These are phyloP conservation scores for Catunica adiposa DNA, from an alignment of 2,329 filamentous ascomycete genomes.

Conservation along the genomic window DNA sequence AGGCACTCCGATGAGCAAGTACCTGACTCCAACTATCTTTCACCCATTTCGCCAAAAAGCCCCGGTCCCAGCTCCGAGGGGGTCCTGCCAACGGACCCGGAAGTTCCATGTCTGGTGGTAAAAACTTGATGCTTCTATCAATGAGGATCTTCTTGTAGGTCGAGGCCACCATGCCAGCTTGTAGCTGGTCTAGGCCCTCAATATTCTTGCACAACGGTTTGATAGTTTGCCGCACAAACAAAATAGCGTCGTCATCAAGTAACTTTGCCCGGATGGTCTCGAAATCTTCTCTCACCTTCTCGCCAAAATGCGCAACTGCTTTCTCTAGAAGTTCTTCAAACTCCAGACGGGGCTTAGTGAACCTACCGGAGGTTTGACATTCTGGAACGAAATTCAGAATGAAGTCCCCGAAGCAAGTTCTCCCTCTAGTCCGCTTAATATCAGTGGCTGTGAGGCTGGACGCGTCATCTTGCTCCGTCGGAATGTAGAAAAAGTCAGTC, in stretches of 20 bases:
- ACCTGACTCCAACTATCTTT: not conserved
- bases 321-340: not conserved
- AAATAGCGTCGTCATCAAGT: slow-evolving; percentile 24
- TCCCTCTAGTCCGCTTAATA: slow-evolving; percentile 34
- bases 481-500: slow-evolving; percentile 36
- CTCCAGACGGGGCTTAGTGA: slow-evolving; percentile 18
- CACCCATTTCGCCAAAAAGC: not conserved
- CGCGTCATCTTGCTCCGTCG: slow-evolving; percentile 12
- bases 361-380: slow-evolving; percentile 27
- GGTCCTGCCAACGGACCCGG: slow-evolving; percentile 4
- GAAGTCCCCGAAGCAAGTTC: slow-evolving; percentile 44
- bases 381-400: slow-evolving; percentile 44
- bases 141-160: slow-evolving; percentile 36
- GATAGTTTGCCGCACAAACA: slow-evolving; percentile 29
- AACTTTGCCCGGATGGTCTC: slow-evolving; percentile 26
- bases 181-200: slow-evolving; percentile 12
- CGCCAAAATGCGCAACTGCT: slow-evolving; percentile 1
- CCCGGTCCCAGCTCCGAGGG: slow-evolving; percentile 26
- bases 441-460: slow-evolving; percentile 27
- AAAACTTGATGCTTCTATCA: slow-evolving; percentile 26
- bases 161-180: slow-evolving; percentile 19
- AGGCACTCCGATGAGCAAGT: not conserved
- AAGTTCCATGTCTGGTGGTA: slow-evolving; percentile 16
- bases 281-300: slow-evolving; percentile 24
- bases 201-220: slow-evolving; percentile 19